Conservation (phyloP, 257 asterid genomes). For the Vinca minor region DNA sequence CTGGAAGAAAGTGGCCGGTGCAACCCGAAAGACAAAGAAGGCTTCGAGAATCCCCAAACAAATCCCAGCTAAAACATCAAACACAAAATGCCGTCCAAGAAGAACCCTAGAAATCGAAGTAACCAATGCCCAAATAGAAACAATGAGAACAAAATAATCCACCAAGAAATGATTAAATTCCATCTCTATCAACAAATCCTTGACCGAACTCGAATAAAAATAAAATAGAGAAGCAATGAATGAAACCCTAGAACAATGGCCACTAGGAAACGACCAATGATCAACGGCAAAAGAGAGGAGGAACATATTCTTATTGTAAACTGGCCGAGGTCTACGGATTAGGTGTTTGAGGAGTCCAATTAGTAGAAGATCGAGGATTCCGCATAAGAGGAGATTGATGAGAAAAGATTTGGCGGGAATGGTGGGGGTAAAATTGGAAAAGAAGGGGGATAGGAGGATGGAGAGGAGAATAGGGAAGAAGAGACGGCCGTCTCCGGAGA, state of each 20-base stretch:
- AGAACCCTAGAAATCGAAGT: conserved; percentile 67
- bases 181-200: conserved; percentile 11
- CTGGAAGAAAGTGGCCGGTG: too few relatives aligned
- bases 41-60: conserved; percentile 63
- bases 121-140: conserved; percentile 51
- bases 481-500: conserved; percentile 93
- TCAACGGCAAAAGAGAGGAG: conserved; percentile 72
- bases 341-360: conserved; percentile 61
- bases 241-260: conserved; percentile 74
- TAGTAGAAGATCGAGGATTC: conserved; percentile 51
- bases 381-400: conserved; percentile 52
- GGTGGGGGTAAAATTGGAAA: neutral
- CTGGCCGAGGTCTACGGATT: conserved; percentile 72
- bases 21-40: conserved; percentile 38
- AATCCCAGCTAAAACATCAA: conserved; percentile 68
- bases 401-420: conserved; percentile 27
- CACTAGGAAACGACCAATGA: conserved; percentile 96
- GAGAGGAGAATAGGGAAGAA: conserved; percentile 70
- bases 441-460: conserved; percentile 32
- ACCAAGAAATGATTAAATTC: conserved; percentile 21
- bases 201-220: conserved; percentile 22
- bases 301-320: conserved; percentile 78
- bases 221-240: conserved; percentile 49
- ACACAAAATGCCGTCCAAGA: conserved; percentile 71
- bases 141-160: conserved; percentile 29